phyloP scores from a whole-genome alignment of 2,329 filamentous ascomycete species.

The Zymoseptoria tritici region DNA sequence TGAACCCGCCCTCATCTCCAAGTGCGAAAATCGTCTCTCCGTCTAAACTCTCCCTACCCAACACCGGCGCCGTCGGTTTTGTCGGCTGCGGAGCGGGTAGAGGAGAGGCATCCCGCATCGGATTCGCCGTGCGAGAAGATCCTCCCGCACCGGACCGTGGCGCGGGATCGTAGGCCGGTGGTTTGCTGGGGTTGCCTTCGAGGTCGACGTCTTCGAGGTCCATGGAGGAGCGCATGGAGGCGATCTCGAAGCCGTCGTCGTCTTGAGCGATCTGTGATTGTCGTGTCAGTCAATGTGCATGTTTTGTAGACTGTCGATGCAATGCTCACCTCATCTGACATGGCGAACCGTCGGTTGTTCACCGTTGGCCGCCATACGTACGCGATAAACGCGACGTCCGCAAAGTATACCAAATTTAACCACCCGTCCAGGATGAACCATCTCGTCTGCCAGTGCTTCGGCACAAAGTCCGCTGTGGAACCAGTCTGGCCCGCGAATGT shows the following conservation, averaged over 20 bases:
- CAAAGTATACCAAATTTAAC: conserved; percentile 93
- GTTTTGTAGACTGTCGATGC: no score
- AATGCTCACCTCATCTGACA: conserved; percentile 98
- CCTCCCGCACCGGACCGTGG: conserved; percentile 4
- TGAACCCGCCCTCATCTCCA: conserved; percentile 79
- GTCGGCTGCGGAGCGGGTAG: conserved; percentile 48
- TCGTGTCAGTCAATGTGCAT: no score
- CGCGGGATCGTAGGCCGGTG: conserved; percentile 34
- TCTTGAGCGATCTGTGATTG: conserved; percentile 96
- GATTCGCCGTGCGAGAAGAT: conserved; percentile 16
- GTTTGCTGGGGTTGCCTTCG: conserved; percentile 26
- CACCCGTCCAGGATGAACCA: conserved; percentile 98
- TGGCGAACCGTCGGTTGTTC: conserved; percentile 94
- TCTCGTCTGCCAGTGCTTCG: conserved; percentile 91
- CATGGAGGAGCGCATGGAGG: conserved; percentile 71
- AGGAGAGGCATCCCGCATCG: conserved; percentile 36
- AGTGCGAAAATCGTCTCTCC: conserved; percentile 96
- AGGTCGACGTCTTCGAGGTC: conserved; percentile 48
- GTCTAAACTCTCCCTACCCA: conserved; percentile 59
- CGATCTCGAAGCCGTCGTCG: conserved; percentile 95
- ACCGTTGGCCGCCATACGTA: conserved; percentile 95
- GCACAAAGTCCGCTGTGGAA: conserved; percentile 70
- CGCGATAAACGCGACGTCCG: conserved; percentile 84
- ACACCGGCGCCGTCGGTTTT: conserved; percentile 35
- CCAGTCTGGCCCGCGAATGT: conserved; percentile 79